Evolutionary conservation across 2,329 filamentous ascomycete species (phyloP).

Genomic region (Rhynchosporium secalis): DNA sequence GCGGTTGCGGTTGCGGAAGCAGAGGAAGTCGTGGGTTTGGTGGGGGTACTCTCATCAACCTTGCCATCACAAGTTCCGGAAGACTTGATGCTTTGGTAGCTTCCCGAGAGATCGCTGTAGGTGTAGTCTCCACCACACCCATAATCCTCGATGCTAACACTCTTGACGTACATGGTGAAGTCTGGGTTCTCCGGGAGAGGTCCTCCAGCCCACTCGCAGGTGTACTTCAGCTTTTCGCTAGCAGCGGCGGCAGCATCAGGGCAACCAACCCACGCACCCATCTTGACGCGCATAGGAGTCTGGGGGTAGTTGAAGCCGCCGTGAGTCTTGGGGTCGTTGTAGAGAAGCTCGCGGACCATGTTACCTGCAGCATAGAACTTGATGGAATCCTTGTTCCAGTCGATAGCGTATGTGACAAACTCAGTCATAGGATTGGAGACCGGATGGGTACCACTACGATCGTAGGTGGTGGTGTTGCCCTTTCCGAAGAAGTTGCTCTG

Average conservation of each 20-base stretch:
- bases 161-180: conserved; percentile 53
- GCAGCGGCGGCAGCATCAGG: conserved; percentile 42
- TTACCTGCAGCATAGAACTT: conserved; percentile 59
- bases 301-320: conserved; percentile 63
- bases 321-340: conserved; percentile 47
- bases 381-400: conserved; percentile 62
- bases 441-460: conserved; percentile 45
- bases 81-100: conserved; percentile 49
- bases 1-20: conserved; percentile 15
- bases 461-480: conserved; percentile 53
- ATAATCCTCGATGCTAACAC: conserved; percentile 52
- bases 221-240: conserved; percentile 52
- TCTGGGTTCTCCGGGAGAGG: conserved; percentile 46
- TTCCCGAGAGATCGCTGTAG: conserved; percentile 50
- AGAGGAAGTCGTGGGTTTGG: conserved; percentile 16
- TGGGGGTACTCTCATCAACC: conserved; percentile 7
- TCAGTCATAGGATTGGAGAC: conserved; percentile 40
- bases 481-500: conserved; percentile 57
- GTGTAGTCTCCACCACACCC: conserved; percentile 51
- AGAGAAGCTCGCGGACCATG: conserved; percentile 49
- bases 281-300: conserved; percentile 66
- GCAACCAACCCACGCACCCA: conserved; percentile 55
- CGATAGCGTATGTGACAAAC: conserved; percentile 65
- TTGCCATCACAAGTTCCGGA: conserved; percentile 31
- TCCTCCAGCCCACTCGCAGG: conserved; percentile 68